These are phyloP conservation scores for Cladosporium sphaerospermum DNA, from an alignment of 2,329 filamentous ascomycete genomes.

Conservation along the genomic window DNA sequence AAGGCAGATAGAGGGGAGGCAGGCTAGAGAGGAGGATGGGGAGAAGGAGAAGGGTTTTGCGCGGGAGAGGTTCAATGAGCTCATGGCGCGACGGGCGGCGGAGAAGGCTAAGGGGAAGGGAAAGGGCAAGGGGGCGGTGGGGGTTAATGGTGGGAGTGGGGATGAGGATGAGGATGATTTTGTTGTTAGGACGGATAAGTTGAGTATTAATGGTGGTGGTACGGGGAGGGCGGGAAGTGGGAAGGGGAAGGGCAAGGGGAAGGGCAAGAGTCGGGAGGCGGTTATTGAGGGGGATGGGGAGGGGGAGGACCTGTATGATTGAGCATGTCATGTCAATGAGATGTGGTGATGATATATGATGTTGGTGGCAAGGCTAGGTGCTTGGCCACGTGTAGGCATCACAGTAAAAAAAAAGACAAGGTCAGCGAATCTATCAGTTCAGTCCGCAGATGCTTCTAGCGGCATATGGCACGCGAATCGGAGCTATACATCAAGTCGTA, in stretches of 20 bases:
- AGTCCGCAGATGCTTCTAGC: no score
- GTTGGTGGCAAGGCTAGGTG: no score
- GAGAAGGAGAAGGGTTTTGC: not conserved
- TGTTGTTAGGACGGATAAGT: conserved; percentile 35
- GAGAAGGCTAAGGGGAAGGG: not conserved
- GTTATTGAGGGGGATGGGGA: conserved; percentile 36
- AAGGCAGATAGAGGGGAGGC: conserved; percentile 30
- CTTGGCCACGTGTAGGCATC: no score
- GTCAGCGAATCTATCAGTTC: no score
- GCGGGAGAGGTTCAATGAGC: conserved; percentile 8
- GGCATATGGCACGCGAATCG: no score
- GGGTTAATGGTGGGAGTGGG: conserved; percentile 8
- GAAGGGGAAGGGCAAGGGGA: conserved; percentile 31
- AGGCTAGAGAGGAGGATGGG: not conserved
- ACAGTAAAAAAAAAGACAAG: no score
- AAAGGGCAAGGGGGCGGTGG: not conserved
- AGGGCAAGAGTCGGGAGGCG: conserved; percentile 31
- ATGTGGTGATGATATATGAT: no score
- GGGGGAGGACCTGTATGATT: conserved; percentile 39
- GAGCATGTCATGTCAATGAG: not conserved
- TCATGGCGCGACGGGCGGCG: conserved; percentile 3
- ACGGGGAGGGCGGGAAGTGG: conserved; percentile 15
- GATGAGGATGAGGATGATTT: conserved; percentile 33
- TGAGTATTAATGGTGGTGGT: conserved; percentile 22
- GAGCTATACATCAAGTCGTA: no score